Evolutionary conservation across 2,329 filamentous ascomycete genomes (phyloP), one percentile per base, ranked within the genome.

Genomic region (Colletotrichum trifolii): DNA sequence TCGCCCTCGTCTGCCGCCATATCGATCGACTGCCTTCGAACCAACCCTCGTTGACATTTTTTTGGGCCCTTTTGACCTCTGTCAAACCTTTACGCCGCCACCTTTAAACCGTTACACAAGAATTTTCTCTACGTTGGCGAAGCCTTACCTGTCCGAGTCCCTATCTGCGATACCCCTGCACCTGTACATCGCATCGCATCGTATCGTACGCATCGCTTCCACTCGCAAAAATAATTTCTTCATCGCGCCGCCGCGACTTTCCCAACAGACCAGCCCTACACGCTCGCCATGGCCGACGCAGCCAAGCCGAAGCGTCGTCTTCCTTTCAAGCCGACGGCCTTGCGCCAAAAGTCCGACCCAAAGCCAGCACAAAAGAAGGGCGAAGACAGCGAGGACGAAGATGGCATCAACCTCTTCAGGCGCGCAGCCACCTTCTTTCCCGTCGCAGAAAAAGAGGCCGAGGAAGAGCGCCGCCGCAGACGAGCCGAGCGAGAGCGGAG

Each of bases 321-420:
- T 1, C 83, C 82, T 1, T 85, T 85, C 73, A 85, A 85, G 67
- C 81, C 81, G 11, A 84, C 82, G 2, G 81, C 77, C 17, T 72
- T 80, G 67, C 79, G 77, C 49, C 74, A 72, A 43, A 71, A 72
- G 47, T 70, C 73, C 2, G 68, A 67, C 33, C 72, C 76, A 2
- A 73, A 71, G n/a, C 60, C 71, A 13, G 65, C 69, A 15, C 61
- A 56, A 49, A 54, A 59, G 50, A 56, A 38, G 40, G 36, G 56
- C 8, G 67, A 71, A 1, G 68, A 71, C 10, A 71, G 74, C 9
- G 73, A 74, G 13, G 74, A 80, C 43, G 77, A 75, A 35, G 77
- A 80, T 54, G 73, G 72, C 2, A 76, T 87, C 10, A 76, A 76
- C 2, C 74, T 87, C 6, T 88, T 88, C 67, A 78, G 80, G 46